A percentile compares a stretch with the other conserved stretches of the same genome.
These are phyloP conservation scores for Castanea crenata DNA, from an alignment of 306 rosid genomes.

Conservation along the genomic window DNA sequence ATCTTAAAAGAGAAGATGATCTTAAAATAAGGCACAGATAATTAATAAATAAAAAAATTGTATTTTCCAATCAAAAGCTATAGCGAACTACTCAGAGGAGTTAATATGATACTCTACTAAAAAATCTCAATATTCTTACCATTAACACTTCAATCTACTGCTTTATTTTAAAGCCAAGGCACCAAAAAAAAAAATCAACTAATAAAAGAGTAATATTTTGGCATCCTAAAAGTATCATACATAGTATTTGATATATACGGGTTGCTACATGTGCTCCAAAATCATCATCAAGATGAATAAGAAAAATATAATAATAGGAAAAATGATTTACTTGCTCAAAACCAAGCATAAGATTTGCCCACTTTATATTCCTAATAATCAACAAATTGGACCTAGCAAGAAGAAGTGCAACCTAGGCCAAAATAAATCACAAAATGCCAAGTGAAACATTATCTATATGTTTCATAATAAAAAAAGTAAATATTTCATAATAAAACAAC, in stretches of 20 bases:
- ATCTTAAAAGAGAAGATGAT: no score
- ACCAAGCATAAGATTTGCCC: slow-evolving; percentile 94
- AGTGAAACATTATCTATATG: slow-evolving; percentile 15
- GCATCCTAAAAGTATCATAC: background rate
- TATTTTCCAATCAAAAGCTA: background rate
- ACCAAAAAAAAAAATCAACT: background rate
- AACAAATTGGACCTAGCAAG: slow-evolving; percentile 95
- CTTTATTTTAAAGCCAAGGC: background rate
- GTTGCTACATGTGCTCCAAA: background rate
- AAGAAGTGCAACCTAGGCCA: slow-evolving; percentile 81
- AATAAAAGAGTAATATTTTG: background rate
- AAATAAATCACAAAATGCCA: slow-evolving; percentile 13
- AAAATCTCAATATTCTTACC: background rate
- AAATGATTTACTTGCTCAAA: slow-evolving; percentile 77
- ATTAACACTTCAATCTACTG: background rate
- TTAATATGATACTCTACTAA: background rate
- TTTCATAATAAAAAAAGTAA: background rate
- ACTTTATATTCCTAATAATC: slow-evolving; percentile 88
- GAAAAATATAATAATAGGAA: slow-evolving; percentile 3
- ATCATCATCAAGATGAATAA: background rate
- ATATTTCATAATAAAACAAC: no score
- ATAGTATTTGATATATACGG: background rate
- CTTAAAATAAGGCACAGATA: background rate
- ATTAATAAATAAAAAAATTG: background rate
- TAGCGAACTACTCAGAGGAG: background rate